Percentiles rank a stretch among this genome's conserved stretches.
Conservation (phyloP, 352 stramenopile genomes). For the Globisporangium viniferum region DNA sequence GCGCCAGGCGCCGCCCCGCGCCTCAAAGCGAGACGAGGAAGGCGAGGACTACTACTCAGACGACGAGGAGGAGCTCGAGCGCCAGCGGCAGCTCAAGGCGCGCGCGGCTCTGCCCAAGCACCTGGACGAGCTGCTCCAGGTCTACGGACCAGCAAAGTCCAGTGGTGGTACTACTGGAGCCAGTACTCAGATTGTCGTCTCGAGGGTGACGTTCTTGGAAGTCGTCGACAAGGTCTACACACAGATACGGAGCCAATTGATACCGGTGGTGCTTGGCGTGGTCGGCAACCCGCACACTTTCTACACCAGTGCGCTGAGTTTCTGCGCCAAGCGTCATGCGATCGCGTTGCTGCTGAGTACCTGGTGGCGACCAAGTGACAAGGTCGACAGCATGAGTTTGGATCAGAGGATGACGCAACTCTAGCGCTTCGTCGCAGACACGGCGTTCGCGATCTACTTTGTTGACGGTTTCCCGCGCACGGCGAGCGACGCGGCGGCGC, state of each 20-base stretch:
- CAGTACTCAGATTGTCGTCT: not conserved
- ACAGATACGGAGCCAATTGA: conserved; percentile 15
- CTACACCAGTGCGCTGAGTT: conserved; percentile 28
- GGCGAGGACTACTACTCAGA: conserved; percentile 43
- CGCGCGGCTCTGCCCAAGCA: conserved; percentile 25
- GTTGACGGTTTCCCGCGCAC: conserved; percentile 42
- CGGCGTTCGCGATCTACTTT: conserved; percentile 23
- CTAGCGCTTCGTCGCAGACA: conserved; percentile 21
- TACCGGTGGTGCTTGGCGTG: conserved; percentile 29
- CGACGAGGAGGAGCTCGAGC: conserved; percentile 35
- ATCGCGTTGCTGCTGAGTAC: not conserved
- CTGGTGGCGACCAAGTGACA: not conserved
- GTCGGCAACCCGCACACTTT: conserved; percentile 46
- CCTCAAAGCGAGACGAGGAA: conserved; percentile 6
- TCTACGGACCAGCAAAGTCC: conserved; percentile 8
- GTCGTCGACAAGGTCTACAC: conserved; percentile 11
- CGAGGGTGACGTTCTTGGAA: conserved; percentile 17
- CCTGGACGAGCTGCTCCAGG: conserved; percentile 31
- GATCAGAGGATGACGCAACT: conserved; percentile 13
- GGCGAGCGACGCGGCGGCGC: conserved; percentile 10
- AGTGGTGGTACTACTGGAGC: too few relatives aligned
- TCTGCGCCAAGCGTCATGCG: conserved; percentile 8
- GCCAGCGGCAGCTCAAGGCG: conserved; percentile 21
- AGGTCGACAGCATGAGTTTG: not conserved
- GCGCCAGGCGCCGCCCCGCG: conserved; percentile 12